Base-by-base conservation (phyloP, 2,329 filamentous ascomycete species). In the Dactylellina cionopaga region DNA sequence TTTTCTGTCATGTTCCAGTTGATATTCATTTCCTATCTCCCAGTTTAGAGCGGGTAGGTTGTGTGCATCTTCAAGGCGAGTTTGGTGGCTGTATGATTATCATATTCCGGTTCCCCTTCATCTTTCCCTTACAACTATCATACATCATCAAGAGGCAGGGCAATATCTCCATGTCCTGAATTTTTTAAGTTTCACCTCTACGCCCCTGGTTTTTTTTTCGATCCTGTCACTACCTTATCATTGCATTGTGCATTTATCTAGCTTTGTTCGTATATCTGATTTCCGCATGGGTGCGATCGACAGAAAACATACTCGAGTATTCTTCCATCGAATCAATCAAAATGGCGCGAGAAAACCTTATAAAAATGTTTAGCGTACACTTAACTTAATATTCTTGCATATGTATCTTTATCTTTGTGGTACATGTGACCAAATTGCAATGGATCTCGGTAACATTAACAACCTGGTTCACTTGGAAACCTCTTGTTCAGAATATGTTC, bases 171-270 rank as follows among this genome's bases (percentile, higher is more conserved):
- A 46, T 51, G 56, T 19, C 37, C 52, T 44, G 33, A 27, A 39
- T 75, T 74, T 66, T 51, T 54, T 60, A 52, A 76, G 75, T 70
- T 76, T 77, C 77, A 76, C 78, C 46, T 60, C 58, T 43, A 56
- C 62, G 55, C 74, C 75, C 22, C 10, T 19, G 22, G 3, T 35
- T 19, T 55, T 52, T 62, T 5, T 17, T 65, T 65, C 44, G n/a
- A 59, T 65, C 43, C 65, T 74, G 65, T 71, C 65, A 35, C 44
- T 70, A 66, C 66, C 72, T 65, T 39, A 54, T 55, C 43, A 41
- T 62, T 60, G 62, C 55, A 58, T 65, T 71, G n/a, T 41, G 33
- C 59, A 65, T 54, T 65, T 49, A 33, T 47, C 47, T 49, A 59
- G 44, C 33, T 72, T 56, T 65, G 68, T 72, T 72, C 54, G 58